phyloP scores from a whole-genome alignment of 306 rosid species.

The Morella rubra region DNA sequence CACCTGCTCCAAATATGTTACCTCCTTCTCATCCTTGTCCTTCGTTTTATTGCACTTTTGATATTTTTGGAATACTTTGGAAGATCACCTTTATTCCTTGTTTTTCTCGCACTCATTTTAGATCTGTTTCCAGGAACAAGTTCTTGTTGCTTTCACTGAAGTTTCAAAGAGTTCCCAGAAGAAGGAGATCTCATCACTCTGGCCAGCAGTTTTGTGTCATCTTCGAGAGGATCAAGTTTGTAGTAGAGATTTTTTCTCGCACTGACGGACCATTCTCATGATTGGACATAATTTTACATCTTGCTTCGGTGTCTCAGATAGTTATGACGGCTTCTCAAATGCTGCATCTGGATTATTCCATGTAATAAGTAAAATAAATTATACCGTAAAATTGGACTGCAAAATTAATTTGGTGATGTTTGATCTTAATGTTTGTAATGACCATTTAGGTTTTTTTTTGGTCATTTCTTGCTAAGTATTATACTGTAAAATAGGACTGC shows the following conservation, averaged over 20 bases:
- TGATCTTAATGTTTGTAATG: background rate
- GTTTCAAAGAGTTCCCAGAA: too few relatives aligned
- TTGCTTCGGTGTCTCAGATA: background rate
- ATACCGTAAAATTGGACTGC: too few relatives aligned
- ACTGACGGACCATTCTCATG: conserved; percentile 21
- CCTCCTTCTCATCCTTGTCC: background rate
- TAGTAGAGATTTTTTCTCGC: conserved; percentile 30
- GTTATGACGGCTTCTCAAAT: background rate
- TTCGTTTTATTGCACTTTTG: background rate
- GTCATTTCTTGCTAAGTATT: background rate
- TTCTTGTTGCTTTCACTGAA: too few relatives aligned
- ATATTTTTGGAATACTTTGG: background rate
- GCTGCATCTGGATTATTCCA: background rate
- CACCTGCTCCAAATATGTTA: background rate
- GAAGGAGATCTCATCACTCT: conserved; percentile 62
- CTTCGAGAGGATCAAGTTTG: conserved; percentile 68
- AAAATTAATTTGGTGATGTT: background rate
- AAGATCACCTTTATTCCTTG: background rate
- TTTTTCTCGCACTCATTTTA: conserved; percentile 8
- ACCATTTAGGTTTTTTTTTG: background rate
- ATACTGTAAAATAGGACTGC: background rate
- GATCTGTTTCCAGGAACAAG: too few relatives aligned
- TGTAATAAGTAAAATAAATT: background rate
- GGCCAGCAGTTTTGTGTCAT: conserved; percentile 82
- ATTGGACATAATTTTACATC: conserved; percentile 31